Conservation (phyloP, 2,329 filamentous ascomycete species). For the Pseudocercospora vitis region DNA sequence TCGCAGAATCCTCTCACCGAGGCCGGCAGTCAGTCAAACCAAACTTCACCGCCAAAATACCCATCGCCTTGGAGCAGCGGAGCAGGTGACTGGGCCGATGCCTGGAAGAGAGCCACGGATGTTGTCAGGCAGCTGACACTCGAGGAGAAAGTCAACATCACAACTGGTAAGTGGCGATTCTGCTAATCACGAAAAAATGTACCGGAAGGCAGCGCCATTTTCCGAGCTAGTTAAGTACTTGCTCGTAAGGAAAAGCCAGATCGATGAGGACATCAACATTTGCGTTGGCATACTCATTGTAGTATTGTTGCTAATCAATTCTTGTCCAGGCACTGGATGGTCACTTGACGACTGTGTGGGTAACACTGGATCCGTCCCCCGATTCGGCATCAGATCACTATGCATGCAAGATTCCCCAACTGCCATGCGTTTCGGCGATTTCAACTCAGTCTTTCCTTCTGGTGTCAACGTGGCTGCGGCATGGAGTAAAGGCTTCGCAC, state of each 20-base stretch:
- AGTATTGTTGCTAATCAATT: neutral
- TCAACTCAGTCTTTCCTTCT: slow-evolving; percentile 75
- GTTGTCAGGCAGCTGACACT: slow-evolving; percentile 83
- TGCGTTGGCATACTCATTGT: too few relatives aligned
- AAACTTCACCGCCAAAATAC: slow-evolving; percentile 66
- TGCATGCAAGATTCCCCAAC: slow-evolving; percentile 85
- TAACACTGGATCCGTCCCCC: slow-evolving; percentile 57
- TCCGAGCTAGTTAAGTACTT: too few relatives aligned
- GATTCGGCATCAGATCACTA: slow-evolving; percentile 49
- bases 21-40: slow-evolving; percentile 33
- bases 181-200: too few relatives aligned
- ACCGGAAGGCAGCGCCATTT: too few relatives aligned
- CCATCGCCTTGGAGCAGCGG: slow-evolving; percentile 86
- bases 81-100: slow-evolving; percentile 69
- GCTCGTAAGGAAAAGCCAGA: too few relatives aligned
- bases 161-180: slow-evolving; percentile 18
- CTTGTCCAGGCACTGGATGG: slow-evolving; percentile 69
- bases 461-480: slow-evolving; percentile 80
- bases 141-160: slow-evolving; percentile 78
- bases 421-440: slow-evolving; percentile 75
- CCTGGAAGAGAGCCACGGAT: slow-evolving; percentile 70
- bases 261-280: too few relatives aligned
- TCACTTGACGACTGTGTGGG: slow-evolving; percentile 72
- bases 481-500: slow-evolving; percentile 72
- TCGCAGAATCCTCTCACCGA: slow-evolving; percentile 28